A percentile compares a stretch with the other conserved stretches of the same genome.
Evolutionary conservation across 805 yeast genomes (phyloP).

Genomic region (Kodamaea kakaduensis): DNA sequence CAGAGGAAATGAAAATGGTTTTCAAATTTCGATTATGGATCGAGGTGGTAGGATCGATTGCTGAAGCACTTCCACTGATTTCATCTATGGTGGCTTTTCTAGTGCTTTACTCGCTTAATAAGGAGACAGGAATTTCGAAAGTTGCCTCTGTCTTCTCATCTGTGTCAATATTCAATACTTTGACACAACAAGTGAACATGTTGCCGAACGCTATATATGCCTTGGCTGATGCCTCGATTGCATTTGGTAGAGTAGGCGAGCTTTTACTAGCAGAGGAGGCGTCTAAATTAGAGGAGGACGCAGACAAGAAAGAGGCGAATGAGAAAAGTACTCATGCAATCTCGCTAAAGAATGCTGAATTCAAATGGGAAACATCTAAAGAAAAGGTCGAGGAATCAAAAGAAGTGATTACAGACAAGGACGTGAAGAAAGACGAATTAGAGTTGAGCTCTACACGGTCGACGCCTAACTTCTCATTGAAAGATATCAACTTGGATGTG

Average conservation of each 20-base stretch:
- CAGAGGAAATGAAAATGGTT: constrained; percentile 57
- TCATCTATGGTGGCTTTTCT: constrained; percentile 60
- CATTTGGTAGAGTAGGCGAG: constrained; percentile 53
- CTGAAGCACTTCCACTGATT: constrained; percentile 63
- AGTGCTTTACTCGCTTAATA: constrained; percentile 31
- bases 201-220: constrained; percentile 69
- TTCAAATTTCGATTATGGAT: constrained; percentile 53
- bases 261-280: constrained; percentile 44
- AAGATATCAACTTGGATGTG: constrained; percentile 49
- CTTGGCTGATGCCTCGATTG: constrained; percentile 63
- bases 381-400: constrained; percentile 1
- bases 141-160: constrained; percentile 72
- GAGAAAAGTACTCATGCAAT: no score
- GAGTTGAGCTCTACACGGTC: not conserved
- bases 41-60: constrained; percentile 55
- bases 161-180: constrained; percentile 59
- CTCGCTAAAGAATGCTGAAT: no score
- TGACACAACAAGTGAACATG: constrained; percentile 61
- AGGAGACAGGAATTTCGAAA: constrained; percentile 25
- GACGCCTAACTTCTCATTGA: no score
- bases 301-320: no score
- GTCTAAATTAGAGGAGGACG: no score
- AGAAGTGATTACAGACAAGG: constrained; percentile 1
- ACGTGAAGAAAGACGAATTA: not conserved
- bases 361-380: not conserved